Evolutionary conservation across 192 early-diverging fungal species (phyloP).

Genomic region (Podila minutissima): DNA sequence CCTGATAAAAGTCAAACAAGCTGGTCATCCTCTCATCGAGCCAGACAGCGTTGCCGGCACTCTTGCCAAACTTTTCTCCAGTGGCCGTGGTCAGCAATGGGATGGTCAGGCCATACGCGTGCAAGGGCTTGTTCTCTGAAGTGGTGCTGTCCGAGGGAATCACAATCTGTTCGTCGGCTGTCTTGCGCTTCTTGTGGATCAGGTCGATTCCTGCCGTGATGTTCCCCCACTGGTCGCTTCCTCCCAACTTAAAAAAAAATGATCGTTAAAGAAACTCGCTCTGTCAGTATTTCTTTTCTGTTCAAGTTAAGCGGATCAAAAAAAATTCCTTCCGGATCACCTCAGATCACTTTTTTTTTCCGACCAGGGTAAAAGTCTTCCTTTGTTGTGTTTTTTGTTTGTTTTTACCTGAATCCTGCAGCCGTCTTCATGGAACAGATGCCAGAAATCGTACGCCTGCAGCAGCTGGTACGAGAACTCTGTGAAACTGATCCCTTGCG

Average conservation of each 20-base stretch:
- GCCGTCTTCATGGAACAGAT: conserved; percentile 72
- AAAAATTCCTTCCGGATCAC: no score
- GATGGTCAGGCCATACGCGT: conserved; percentile 86
- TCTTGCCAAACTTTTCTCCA: conserved; percentile 98
- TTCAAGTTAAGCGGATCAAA: no score
- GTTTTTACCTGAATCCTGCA: conserved; percentile 74
- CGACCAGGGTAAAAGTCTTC: no score
- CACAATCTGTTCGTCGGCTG: conserved; percentile 28
- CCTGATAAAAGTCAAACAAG: conserved; percentile 93
- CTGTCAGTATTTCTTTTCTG: neutral
- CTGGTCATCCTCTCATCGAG: conserved; percentile 82
- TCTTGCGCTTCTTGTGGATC: conserved; percentile 73
- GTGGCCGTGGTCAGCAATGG: conserved; percentile 86
- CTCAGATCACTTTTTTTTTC: no score
- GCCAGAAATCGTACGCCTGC: conserved; percentile 94
- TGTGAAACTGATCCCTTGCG: conserved; percentile 93
- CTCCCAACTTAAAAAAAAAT: conserved; percentile 73
- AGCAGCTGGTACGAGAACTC: conserved; percentile 97
- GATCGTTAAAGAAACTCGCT: neutral
- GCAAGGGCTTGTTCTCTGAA: conserved; percentile 16
- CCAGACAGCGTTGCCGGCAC: conserved; percentile 97
- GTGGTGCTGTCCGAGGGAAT: conserved; percentile 3
- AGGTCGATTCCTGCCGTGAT: conserved; percentile 94
- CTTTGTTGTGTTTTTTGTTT: no score
- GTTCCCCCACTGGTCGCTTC: conserved; percentile 98